Evolutionary conservation across 768 basidiomycete genomes (phyloP), one percentile per base, ranked within the genome.

Genomic region (Butyriboletus loyo): DNA sequence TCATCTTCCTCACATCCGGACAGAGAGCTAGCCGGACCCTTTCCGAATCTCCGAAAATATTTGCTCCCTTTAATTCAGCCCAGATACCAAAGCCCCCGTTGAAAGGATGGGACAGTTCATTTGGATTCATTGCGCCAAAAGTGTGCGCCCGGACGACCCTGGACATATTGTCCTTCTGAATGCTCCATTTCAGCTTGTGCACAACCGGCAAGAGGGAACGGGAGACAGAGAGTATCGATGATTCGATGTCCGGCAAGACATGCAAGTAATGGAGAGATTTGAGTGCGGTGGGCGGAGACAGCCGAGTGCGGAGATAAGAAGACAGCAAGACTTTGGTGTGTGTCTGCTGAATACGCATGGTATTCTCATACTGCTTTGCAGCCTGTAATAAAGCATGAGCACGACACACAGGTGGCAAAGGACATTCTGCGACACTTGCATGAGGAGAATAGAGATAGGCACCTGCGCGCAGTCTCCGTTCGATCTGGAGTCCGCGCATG

Each of bases 151-250:
- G 79, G 49, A 87, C 73, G 54, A 79, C 66, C 64, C 75, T 79
- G 5, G 87, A 80, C 25, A 87, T 71, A 42, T 73, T 75, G 61
- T 89, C 88, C 13, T 77, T 74, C 61, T 83, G 81, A 43, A 87
- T 66, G 35, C 79, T 82, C 86, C 86, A 89, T 65, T 88, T 89
- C 54, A 89, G 74, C 62, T 79, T 74, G 51, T 80, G 82, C 62
- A 89, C 75, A 22, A 80, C 73, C 14, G 87, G 85, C 5, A 88
- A 69, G 24, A 90, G 75, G 8, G 77, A 74, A 27, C 84, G 81
- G 1, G 84, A 84, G 44, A 89, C 70, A 19, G 68, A 72, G 5
- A 75, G 69, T 0, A 78, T 80, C 7, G 83, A 81, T 3, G 79
- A 81, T 57, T 86, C 84, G 31, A 83, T 71, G 60, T 87, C 85